Base-by-base conservation (phyloP, 768 basidiomycete genomes). In the Russula sp. region DNA sequence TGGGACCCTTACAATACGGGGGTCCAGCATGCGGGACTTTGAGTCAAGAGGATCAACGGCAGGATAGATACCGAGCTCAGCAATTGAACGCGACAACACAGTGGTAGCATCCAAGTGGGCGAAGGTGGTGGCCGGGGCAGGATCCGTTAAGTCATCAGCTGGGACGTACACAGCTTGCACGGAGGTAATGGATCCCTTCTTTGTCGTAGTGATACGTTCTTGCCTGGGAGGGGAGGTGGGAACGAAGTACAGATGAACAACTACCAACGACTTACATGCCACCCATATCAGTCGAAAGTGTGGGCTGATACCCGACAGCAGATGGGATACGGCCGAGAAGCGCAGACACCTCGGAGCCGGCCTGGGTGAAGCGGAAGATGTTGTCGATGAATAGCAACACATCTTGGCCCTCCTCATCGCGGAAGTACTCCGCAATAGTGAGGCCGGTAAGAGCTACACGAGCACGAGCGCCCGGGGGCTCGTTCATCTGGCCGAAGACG, bases 311-410 rank as follows among this genome's bases (percentile, higher is more conserved):
- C 86, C 97, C 97, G 84, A 99, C 97, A 67, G 97, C 97, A 69
- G 97, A 98, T 69, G 97, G 97, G 73, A 98, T 99, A 93, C 97
- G 97, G 83, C 97, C 97, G 69, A 98, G 90, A 70, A 99, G 78
- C 67, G 97, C 97, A 79, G 97, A 99, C 82, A 98, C 97, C 76
- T 98, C 97, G 67, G 97, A 99, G 87, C 97, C 97, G 72, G 97
- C 97, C 77, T 98, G 97, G 70, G 97, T 99, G 91, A 99, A 99
- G 74, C 97, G 95, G 97, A 99, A 99, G 79, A 99, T 99, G 86
- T 99, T 99, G 90, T 99, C 97, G 75, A 99, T 99, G 85, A 99
- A 99, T 73, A 99, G 87, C 74, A 99, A 84, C 82, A 99, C 97
- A 76, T 99, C 97, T 78, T 99, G 97, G 67, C 97, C 97, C 80